Conservation (phyloP, 257 asterid genomes). For the Fraxinus pennsylvanica region DNA sequence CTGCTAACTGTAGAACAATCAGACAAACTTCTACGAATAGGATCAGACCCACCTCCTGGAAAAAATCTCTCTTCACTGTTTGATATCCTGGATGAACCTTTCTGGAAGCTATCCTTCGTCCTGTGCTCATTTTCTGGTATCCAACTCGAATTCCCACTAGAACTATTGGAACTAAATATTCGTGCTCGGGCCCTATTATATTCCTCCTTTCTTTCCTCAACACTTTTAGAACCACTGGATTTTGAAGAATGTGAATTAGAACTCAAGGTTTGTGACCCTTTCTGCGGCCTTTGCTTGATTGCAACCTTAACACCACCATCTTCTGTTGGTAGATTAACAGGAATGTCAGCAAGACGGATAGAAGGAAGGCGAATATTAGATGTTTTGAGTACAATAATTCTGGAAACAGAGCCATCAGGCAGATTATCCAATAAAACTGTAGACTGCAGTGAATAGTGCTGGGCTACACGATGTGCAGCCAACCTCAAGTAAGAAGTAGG, state of each 20-base stretch:
- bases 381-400: slow-evolving; percentile 78
- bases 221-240: slow-evolving; percentile 75
- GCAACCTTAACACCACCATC: slow-evolving; percentile 59
- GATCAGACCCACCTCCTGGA: slow-evolving; percentile 49
- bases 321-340: slow-evolving; percentile 60
- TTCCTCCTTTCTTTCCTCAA: slow-evolving; percentile 98
- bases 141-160: slow-evolving; percentile 51
- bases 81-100: slow-evolving; percentile 43
- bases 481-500: slow-evolving; percentile 96
- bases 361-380: slow-evolving; percentile 65
- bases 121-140: slow-evolving; percentile 65
- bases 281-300: slow-evolving; percentile 96
- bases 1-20: slow-evolving; percentile 72
- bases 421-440: slow-evolving; percentile 90
- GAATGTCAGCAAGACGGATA: slow-evolving; percentile 74
- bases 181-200: slow-evolving; percentile 97
- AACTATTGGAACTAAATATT: slow-evolving; percentile 75
- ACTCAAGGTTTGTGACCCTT: slow-evolving; percentile 50
- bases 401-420: slow-evolving; percentile 92
- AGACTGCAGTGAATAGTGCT: slow-evolving; percentile 93
- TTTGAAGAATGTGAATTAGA: slow-evolving; percentile 50
- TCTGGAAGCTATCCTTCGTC: slow-evolving; percentile 61
- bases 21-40: slow-evolving; percentile 53
- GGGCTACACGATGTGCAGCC: slow-evolving; percentile 99
- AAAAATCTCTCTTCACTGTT: slow-evolving; percentile 57